Evolutionary conservation across 768 basidiomycete species (phyloP), one percentile per base, ranked within the genome.

Genomic region (Pisolithus sp.): DNA sequence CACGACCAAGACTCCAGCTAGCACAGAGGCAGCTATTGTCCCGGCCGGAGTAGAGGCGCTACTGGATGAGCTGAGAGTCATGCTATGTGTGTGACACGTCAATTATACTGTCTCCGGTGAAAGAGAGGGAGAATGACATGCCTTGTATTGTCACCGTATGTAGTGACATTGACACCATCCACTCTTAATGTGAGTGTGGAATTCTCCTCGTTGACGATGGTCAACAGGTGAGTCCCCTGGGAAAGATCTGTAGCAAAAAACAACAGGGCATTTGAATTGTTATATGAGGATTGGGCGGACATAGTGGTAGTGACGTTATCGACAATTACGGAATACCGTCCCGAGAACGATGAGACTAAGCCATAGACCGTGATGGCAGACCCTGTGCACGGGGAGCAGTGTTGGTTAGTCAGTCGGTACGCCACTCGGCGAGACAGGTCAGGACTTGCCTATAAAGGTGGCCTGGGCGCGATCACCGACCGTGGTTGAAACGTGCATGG

Each of bases 231-330:
- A 7, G 56, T 30, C 47, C 66, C 68, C 13, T 77, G 71, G 57
- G 87, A 72, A 42, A 91, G 74, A 17, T 79, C 80, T 18, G 80
- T 79, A 37, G 78, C 74, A 57, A 76, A 83, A 62, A 82, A 90
- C 10, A 91, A 72, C 4, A 88, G 69, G 10, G 80, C 71, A 51
- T 77, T 62, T 43, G 73, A 63, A 26, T 76, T 68, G 36, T 68
- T 73, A 60, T 78, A 83, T 0, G 81, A 80, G 4, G 83, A 78
- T 50, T 67, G 66, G 3, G 76, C 79, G 28, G 77, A 78, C 48
- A 81, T 68, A 2, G 57, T 67, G 30, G 76, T 73, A 34, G 74
- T 76, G 20, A 68, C 64, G 51, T 79, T 73, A 56, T 82, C 80
- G 7, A 82, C 76, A 24, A 63, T 72, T 49, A 86, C 79, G 34